A percentile compares a stretch with the other conserved stretches of the same genome.
Conservation (phyloP, 2,329 filamentous ascomycete species). For the Elsinoe perseae region DNA sequence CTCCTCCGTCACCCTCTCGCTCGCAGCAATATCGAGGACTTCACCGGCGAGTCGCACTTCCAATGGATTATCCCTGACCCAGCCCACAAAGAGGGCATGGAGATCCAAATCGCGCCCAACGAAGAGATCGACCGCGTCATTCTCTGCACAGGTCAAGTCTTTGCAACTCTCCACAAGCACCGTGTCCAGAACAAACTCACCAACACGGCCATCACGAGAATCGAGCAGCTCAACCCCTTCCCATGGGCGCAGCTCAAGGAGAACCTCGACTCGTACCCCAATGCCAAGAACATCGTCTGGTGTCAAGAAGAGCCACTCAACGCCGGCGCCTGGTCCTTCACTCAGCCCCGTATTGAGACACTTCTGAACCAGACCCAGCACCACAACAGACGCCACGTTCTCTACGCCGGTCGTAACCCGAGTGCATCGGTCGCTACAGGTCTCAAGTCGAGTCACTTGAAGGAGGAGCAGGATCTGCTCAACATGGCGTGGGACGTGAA, state of each 20-base stretch:
- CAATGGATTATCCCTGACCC: conserved; percentile 92
- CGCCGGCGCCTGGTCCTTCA: conserved; percentile 92
- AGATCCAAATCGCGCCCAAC: conserved; percentile 57
- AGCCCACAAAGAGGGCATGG: conserved; percentile 62
- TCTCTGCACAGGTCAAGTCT: conserved; percentile 91
- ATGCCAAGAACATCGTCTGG: conserved; percentile 96
- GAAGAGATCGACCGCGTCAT: conserved; percentile 92
- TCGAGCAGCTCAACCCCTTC: conserved; percentile 98
- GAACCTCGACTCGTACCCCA: conserved; percentile 94
- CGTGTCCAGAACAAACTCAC: conserved; percentile 78
- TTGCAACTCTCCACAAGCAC: conserved; percentile 82
- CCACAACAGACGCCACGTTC: conserved; percentile 89
- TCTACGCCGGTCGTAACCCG: conserved; percentile 91
- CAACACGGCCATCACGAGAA: conserved; percentile 85
- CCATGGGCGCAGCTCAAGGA: conserved; percentile 95
- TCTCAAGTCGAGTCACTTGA: conserved; percentile 76
- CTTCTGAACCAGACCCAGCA: conserved; percentile 86
- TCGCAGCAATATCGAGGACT: conserved; percentile 83
- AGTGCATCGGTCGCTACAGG: conserved; percentile 92
- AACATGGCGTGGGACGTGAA: conserved; percentile 55
- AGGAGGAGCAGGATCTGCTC: conserved; percentile 84
- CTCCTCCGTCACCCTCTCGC: conserved; percentile 89
- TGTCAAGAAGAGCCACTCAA: conserved; percentile 96
- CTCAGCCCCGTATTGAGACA: conserved; percentile 95
- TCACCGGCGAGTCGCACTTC: conserved; percentile 87